These are phyloP conservation scores for Laguncularia racemosa DNA, from an alignment of 345 rosid genomes.

Conservation along the genomic window DNA sequence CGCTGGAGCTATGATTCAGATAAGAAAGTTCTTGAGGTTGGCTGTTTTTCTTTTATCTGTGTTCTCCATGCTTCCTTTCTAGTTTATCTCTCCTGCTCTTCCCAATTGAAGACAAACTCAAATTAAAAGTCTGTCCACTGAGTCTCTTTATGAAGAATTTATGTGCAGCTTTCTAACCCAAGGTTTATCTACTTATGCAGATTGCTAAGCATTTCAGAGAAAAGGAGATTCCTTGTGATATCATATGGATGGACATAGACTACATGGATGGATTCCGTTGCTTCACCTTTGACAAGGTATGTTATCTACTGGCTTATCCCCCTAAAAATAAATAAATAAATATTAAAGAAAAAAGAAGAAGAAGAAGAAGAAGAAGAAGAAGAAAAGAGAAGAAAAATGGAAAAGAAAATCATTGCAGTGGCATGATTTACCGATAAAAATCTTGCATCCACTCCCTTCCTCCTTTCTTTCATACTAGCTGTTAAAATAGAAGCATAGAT, in stretches of 20 bases:
- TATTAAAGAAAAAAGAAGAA: too few species aligned
- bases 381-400: too few species aligned
- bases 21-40: constrained; percentile 71
- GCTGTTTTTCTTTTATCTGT: constrained; percentile 6
- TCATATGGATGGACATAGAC: constrained; percentile 98
- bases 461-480: too few species aligned
- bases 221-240: constrained; percentile 83
- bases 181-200: constrained; percentile 26
- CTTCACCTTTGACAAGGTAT: constrained; percentile 87
- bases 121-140: background rate
- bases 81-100: background rate
- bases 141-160: constrained; percentile 1
- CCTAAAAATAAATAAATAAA: too few species aligned
- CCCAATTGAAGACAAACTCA: background rate
- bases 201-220: constrained; percentile 64
- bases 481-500: too few species aligned
- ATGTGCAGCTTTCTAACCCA: constrained; percentile 6
- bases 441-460: too few species aligned
- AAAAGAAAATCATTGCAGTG: too few species aligned
- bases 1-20: constrained; percentile 92
- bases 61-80: background rate
- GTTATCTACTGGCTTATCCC: constrained; percentile 8
- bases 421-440: too few species aligned
- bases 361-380: too few species aligned
- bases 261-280: constrained; percentile 98